These are phyloP conservation scores for Luffa aegyptiaca DNA, from an alignment of 306 rosid species.

Conservation along the genomic window DNA sequence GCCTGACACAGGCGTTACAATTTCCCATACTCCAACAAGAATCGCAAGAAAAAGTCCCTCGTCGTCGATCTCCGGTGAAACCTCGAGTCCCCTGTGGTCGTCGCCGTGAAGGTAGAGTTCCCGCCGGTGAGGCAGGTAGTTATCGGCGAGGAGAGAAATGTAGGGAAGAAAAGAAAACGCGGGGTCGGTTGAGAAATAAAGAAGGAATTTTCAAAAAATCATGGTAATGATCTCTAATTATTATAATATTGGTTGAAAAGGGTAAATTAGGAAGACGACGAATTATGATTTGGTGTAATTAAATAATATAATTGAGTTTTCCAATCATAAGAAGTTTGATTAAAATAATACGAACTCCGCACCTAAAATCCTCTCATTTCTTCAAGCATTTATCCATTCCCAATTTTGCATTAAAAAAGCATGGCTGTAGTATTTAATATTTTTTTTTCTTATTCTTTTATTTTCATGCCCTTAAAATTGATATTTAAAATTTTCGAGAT, in stretches of 20 bases:
- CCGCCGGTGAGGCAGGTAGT: slow-evolving; percentile 13
- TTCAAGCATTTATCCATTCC: background rate
- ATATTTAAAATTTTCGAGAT: background rate
- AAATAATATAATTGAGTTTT: background rate
- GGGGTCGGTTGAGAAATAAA: slow-evolving; percentile 25
- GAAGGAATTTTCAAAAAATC: slow-evolving; percentile 19
- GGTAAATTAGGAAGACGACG: slow-evolving; percentile 9
- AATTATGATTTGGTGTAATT: background rate
- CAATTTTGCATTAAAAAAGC: background rate
- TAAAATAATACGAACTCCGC: background rate
- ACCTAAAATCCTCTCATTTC: background rate
- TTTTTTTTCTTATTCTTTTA: background rate
- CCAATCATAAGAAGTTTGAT: background rate
- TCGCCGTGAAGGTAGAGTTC: slow-evolving; percentile 7
- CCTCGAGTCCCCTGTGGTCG: background rate
- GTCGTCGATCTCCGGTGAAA: background rate
- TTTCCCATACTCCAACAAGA: slow-evolving; percentile 53
- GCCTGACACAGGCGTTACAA: slow-evolving; percentile 58
- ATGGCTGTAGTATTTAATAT: background rate
- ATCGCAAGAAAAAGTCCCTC: background rate
- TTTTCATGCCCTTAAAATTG: background rate
- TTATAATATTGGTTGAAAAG: background rate
- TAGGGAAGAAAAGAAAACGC: slow-evolving; percentile 17
- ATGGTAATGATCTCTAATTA: slow-evolving; percentile 3
- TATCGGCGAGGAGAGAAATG: background rate